phyloP scores from a whole-genome alignment of 345 rosid genomes.

The Microcos paniculata region DNA sequence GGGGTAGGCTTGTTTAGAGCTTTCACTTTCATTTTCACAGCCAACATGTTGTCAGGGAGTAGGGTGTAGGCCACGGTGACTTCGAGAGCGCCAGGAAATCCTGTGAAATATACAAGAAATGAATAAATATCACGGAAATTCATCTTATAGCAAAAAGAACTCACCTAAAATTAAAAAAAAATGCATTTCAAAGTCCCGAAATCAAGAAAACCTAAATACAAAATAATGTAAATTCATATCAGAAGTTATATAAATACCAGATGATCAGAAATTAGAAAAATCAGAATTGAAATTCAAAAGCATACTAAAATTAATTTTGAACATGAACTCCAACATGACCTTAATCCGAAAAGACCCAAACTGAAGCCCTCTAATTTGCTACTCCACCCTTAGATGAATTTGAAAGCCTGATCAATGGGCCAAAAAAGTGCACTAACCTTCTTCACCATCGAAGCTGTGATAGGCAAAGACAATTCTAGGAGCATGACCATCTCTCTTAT shows the following conservation, averaged over 20 bases:
- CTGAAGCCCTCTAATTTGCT: neutral
- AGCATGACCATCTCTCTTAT: slow-evolving; percentile 35
- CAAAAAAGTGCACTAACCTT: slow-evolving; percentile 39
- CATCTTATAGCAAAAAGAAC: too few relatives aligned
- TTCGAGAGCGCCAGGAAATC: slow-evolving; percentile 73
- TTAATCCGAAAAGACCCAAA: too few relatives aligned
- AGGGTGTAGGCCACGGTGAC: slow-evolving; percentile 51
- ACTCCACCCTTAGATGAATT: neutral
- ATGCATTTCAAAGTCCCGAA: too few relatives aligned
- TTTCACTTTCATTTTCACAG: slow-evolving; percentile 70
- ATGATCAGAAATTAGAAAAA: too few relatives aligned
- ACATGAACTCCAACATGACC: too few relatives aligned
- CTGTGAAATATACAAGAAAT: slow-evolving; percentile 32
- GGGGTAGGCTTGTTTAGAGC: slow-evolving; percentile 77
- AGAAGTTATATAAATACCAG: too few relatives aligned
- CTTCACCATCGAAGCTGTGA: slow-evolving; percentile 71
- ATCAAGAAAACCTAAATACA: too few relatives aligned
- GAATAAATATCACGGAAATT: neutral
- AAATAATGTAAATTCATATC: neutral
- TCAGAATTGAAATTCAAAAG: neutral
- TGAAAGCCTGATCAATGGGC: neutral
- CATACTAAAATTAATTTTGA: too few relatives aligned
- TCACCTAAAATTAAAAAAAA: too few relatives aligned
- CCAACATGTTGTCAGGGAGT: slow-evolving; percentile 32
- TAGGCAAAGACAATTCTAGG: slow-evolving; percentile 66